Percentiles rank a stretch among this genome's conserved stretches.
Evolutionary conservation across 1,284 basidiomycete genomes (phyloP).

Genomic region (Pseudozyma flocculosa): DNA sequence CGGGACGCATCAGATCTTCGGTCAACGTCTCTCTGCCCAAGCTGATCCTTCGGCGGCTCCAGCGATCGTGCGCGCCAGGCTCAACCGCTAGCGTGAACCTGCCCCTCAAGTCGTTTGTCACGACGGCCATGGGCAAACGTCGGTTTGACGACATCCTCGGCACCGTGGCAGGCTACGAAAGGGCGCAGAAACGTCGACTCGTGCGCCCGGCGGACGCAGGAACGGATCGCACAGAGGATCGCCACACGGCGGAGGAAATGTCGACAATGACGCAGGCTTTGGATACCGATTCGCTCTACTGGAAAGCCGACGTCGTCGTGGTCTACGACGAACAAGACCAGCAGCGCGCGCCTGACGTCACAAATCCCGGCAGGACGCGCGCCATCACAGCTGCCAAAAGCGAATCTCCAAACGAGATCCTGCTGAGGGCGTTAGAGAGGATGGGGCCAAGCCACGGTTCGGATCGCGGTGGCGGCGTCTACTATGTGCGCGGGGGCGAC

Average conservation of each 20-base stretch:
- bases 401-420: not conserved
- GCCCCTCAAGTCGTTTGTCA: not conserved
- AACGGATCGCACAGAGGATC: not conserved
- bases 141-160: conserved; percentile 20
- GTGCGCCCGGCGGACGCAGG: not conserved
- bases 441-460: not conserved
- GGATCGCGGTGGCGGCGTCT: not conserved
- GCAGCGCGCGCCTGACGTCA: not conserved
- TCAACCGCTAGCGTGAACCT: not conserved
- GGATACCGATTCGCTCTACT: not conserved
- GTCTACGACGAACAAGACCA: not conserved
- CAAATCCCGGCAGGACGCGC: not conserved
- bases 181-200: conserved; percentile 5
- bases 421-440: not conserved
- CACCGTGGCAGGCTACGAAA: conserved; percentile 4
- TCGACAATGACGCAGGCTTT: not conserved
- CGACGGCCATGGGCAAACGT: conserved; percentile 22
- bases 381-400: not conserved
- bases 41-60: not conserved
- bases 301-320: conserved; percentile 1
- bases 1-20: not conserved
- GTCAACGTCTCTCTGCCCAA: not conserved
- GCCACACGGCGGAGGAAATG: not conserved
- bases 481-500: not conserved
- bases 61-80: not conserved